Evolutionary conservation across 257 asterid species (phyloP).

Genomic region (Capsicum baccatum): DNA sequence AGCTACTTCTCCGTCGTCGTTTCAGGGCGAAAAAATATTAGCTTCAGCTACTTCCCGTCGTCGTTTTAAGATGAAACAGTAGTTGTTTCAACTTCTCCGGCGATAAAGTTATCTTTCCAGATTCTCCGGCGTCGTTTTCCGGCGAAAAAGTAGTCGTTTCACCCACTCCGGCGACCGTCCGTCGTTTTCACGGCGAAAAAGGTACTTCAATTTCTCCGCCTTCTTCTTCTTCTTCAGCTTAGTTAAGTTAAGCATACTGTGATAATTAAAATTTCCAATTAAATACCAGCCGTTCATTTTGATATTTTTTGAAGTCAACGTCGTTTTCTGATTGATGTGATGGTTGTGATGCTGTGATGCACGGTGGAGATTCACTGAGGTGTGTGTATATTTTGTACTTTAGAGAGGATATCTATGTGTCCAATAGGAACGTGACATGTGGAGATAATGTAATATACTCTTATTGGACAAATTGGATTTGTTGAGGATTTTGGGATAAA

Average conservation of each 20-base stretch:
- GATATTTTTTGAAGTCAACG: not conserved
- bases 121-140: not conserved
- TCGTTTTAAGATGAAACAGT: not conserved
- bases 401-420: constrained; percentile 12
- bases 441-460: constrained; percentile 35
- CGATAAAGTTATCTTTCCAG: no score
- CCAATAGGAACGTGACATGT: constrained; percentile 31
- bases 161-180: no score
- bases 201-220: not conserved
- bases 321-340: not conserved
- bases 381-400: not conserved
- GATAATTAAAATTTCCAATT: not conserved
- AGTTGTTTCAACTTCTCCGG: no score
- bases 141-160: not conserved
- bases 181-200: not conserved
- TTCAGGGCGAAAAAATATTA: not conserved
- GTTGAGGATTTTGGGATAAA: not conserved
- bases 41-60: not conserved
- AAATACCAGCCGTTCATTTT: constrained; percentile 23
- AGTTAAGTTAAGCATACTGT: constrained; percentile 26
- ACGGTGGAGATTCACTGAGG: not conserved
- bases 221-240: constrained; percentile 23
- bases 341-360: not conserved
- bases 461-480: not conserved
- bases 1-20: not conserved